Conservation (phyloP, 1,284 basidiomycete species). For the Puccinia brachypodii region DNA sequence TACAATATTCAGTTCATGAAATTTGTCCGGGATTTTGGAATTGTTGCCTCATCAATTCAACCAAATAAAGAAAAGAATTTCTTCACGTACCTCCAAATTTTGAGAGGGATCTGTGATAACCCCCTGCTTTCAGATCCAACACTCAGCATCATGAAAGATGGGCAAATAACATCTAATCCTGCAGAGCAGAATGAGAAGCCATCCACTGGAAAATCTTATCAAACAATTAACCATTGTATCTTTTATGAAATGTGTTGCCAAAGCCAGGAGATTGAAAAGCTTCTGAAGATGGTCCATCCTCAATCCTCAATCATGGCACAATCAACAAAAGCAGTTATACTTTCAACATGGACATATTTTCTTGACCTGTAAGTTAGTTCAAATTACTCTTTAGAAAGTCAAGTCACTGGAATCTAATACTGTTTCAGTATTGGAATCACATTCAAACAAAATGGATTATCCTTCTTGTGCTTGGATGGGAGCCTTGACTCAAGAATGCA, state of each 20-base stretch:
- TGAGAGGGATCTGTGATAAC: constrained; percentile 1
- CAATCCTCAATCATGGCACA: neutral
- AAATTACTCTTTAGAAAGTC: neutral
- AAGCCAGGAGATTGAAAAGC: neutral
- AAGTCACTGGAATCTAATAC: neutral
- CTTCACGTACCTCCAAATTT: neutral
- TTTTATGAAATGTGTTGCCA: neutral
- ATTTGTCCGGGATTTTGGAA: neutral
- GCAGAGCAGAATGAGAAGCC: neutral
- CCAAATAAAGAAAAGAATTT: neutral
- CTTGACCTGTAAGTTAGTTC: neutral
- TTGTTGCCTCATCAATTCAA: neutral
- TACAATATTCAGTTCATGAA: neutral
- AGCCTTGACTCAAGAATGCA: neutral
- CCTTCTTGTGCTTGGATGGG: constrained; percentile 3
- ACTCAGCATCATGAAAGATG: neutral
- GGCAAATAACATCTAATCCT: neutral
- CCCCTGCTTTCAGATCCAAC: neutral
- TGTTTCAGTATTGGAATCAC: constrained; percentile 9
- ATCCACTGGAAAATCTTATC: neutral
- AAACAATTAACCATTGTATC: neutral
- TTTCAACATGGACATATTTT: constrained; percentile 8
- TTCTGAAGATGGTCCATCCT: neutral
- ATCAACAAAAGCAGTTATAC: neutral
- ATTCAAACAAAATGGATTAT: neutral